Conservation (phyloP, 129 eudicot genomes). For the Dittrichia graveolens region DNA sequence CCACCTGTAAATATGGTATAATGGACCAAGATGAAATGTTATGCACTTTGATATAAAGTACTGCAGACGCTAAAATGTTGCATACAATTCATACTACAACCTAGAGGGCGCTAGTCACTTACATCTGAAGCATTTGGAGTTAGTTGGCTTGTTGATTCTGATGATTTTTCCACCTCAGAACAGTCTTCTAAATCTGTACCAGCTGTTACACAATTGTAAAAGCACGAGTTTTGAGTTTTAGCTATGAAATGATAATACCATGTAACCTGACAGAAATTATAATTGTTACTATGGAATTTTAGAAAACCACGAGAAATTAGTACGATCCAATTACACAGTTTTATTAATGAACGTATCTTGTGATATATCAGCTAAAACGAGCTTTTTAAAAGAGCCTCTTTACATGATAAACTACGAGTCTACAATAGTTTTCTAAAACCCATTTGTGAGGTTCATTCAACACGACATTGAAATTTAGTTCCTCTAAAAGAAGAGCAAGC, state of each 20-base stretch:
- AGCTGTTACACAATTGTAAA: constrained; percentile 30
- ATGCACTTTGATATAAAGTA: not conserved
- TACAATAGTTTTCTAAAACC: too few species aligned
- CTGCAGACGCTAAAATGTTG: not conserved
- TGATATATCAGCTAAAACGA: not conserved
- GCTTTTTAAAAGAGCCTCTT: not conserved
- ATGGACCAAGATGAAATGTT: constrained; percentile 3
- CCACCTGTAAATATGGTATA: constrained; percentile 55
- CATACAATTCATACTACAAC: not conserved
- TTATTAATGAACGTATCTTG: not conserved
- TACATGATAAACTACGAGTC: not conserved
- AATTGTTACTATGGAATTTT: not conserved
- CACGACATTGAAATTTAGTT: too few species aligned
- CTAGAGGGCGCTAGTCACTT: constrained; percentile 22
- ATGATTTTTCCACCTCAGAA: constrained; percentile 45
- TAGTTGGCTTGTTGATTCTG: constrained; percentile 51
- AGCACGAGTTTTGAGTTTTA: not conserved
- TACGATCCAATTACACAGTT: not conserved
- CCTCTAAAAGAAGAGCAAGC: too few species aligned
- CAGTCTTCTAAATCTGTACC: constrained; percentile 42
- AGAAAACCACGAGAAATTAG: not conserved
- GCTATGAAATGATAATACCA: not conserved
- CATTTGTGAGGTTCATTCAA: too few species aligned
- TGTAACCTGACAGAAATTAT: not conserved
- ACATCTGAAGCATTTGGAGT: constrained; percentile 74